phyloP scores from a whole-genome alignment of 148 eudicot genomes.

The Camellia japonica region DNA sequence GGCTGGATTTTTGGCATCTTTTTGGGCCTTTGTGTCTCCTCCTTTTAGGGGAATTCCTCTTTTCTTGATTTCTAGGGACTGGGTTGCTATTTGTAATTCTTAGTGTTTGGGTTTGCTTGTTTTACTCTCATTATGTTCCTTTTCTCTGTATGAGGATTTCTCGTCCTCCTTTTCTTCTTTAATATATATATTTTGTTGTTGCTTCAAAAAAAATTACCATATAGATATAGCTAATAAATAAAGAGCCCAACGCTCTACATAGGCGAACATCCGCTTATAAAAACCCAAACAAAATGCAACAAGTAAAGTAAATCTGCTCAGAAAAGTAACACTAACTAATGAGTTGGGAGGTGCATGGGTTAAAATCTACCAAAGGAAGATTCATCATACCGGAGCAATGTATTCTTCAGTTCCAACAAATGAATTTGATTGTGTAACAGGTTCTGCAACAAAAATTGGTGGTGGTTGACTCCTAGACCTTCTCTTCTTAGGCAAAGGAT shows the following conservation, averaged over 20 bases:
- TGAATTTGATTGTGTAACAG: conserved; percentile 80
- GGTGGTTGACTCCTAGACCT: conserved; percentile 73
- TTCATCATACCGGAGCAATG: conserved; percentile 83
- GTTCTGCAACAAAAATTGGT: conserved; percentile 87
- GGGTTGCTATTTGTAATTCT: too few relatives aligned
- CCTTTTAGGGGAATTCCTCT: too few relatives aligned
- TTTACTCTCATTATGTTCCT: too few relatives aligned
- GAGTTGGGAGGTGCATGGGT: not conserved
- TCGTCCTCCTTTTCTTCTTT: too few relatives aligned
- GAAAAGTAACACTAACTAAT: not conserved
- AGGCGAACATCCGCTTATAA: not conserved
- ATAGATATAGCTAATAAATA: not conserved
- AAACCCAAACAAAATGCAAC: conserved; percentile 1
- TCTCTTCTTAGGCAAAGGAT: conserved; percentile 53
- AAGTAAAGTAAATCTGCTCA: not conserved
- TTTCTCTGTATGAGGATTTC: too few relatives aligned
- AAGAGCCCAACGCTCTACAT: not conserved
- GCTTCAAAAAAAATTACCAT: too few relatives aligned
- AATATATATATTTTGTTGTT: too few relatives aligned
- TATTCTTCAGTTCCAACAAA: conserved; percentile 99
- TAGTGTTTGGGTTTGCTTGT: too few relatives aligned
- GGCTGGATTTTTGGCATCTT: too few relatives aligned
- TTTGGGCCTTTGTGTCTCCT: too few relatives aligned
- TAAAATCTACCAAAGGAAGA: not conserved
- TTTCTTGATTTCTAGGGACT: too few relatives aligned